Percentiles rank a stretch among this genome's conserved stretches.
phyloP scores from a whole-genome alignment of 2,329 filamentous ascomycete genomes.

The Clonostachys chloroleuca region DNA sequence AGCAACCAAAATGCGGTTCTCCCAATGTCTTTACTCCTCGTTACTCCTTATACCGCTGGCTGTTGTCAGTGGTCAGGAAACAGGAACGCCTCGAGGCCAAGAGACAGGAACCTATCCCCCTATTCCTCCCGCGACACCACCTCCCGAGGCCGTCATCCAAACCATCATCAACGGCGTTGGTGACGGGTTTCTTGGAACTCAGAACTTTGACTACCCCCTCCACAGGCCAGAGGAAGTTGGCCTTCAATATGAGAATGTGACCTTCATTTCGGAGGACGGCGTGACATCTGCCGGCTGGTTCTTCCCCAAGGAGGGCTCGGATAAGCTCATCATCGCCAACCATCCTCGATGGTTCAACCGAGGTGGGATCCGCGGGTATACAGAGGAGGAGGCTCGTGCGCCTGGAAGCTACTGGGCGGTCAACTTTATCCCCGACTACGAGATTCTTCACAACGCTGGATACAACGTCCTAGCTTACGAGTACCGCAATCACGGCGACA shows the following conservation, averaged over 20 bases:
- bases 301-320: background rate
- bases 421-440: constrained; percentile 5
- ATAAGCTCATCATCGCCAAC: constrained; percentile 4
- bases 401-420: background rate
- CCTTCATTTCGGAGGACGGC: constrained; percentile 4
- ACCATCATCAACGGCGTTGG: no score
- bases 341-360: background rate
- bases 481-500: constrained; percentile 3
- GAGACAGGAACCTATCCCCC: no score
- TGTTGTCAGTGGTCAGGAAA: no score
- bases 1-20: no score
- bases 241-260: constrained; percentile 4
- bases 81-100: no score
- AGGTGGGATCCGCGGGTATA: background rate
- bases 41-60: no score
- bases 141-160: no score
- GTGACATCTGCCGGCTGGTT: constrained; percentile 2
- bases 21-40: no score
- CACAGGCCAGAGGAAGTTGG: background rate
- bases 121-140: no score
- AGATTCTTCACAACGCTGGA: constrained; percentile 4
- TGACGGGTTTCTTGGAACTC: no score
- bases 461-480: constrained; percentile 24
- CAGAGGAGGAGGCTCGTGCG: background rate
- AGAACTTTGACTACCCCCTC: background rate